These are phyloP conservation scores for Euphorbia lathyris DNA, from an alignment of 345 rosid species.

Conservation along the genomic window DNA sequence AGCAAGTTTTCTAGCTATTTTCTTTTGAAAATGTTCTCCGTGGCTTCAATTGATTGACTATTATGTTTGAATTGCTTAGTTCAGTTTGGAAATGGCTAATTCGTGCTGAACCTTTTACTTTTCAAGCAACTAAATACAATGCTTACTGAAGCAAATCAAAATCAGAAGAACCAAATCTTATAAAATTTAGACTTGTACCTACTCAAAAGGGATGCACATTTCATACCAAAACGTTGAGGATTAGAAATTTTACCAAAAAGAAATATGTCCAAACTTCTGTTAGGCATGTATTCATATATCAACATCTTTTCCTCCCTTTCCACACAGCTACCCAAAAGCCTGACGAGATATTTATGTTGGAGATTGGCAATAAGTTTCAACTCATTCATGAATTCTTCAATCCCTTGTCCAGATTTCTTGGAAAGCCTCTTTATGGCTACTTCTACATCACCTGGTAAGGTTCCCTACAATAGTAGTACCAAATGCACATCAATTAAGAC, in stretches of 20 bases:
- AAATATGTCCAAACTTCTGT: conserved; percentile 24
- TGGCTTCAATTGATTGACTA: too few species aligned
- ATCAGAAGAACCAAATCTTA: too few species aligned
- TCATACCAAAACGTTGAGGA: not conserved
- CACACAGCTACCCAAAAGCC: conserved; percentile 20
- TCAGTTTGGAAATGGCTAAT: too few species aligned
- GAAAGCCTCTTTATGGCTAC: conserved; percentile 26
- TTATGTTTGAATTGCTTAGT: too few species aligned
- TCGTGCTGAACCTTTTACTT: too few species aligned
- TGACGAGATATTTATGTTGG: conserved; percentile 27
- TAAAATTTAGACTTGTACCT: not conserved
- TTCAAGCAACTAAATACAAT: too few species aligned
- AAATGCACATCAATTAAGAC: not conserved
- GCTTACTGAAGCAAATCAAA: too few species aligned
- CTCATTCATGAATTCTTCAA: conserved; percentile 21
- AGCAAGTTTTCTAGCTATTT: not conserved
- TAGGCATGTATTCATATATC: conserved; percentile 23
- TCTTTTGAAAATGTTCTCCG: too few species aligned
- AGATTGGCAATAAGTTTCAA: conserved; percentile 20
- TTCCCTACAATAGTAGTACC: conserved; percentile 6
- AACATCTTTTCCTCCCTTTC: conserved; percentile 19
- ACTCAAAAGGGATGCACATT: not conserved
- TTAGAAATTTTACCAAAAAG: conserved; percentile 17
- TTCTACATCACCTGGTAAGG: not conserved
- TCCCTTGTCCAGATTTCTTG: conserved; percentile 15